Evolutionary conservation across 2,329 filamentous ascomycete genomes (phyloP), one percentile per base, ranked within the genome.

Genomic region (Diaporthe sp.): DNA sequence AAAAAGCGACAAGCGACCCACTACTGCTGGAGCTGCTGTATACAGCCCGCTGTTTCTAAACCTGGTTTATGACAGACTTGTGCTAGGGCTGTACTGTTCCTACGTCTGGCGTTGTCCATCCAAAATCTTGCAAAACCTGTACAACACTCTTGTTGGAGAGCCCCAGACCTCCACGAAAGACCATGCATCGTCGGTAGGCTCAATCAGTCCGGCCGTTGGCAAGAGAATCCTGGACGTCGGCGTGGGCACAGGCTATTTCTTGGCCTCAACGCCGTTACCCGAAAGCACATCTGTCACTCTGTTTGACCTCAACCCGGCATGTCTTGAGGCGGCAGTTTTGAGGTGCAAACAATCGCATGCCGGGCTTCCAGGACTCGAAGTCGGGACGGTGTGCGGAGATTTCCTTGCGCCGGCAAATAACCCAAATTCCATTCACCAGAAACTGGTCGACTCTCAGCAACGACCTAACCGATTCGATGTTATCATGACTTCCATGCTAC

Each of bases 201-300:
- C 17, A 51, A 17, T 25, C 44, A 27, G 32, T 13, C 15, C 30
- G 22, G 12, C 50, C 19, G 15, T 3, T 10, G 27, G 22, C 15
- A 50, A 17, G 22, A 51, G 32, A 50, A 70, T 70, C n/a, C 65
- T 70, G n/a, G 65, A 70, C 12, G 35, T 70, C 19, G 65, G 65
- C 50, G 65, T 70, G 19, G 65, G 65, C n/a, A 70, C 65, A 13
- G 65, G 65, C 13, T 70, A 55, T 22, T 70, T 70, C 65, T 27
- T 70, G 2, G 65, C 65, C 19, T 53, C 44, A 37, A 39, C 65
- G 17, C n/a, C 47, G 2, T 15, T 70, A 5, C 47, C 47, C 30
- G 30, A 50, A n/a, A 35, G 10, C 47, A 39, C 65, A 17, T 25
- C 27, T 3, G 27, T 70, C 65, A 70, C 50, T 22, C 47, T 70